Conservation (phyloP, 805 yeast species). For the Suhomyces tanzawaensis region DNA sequence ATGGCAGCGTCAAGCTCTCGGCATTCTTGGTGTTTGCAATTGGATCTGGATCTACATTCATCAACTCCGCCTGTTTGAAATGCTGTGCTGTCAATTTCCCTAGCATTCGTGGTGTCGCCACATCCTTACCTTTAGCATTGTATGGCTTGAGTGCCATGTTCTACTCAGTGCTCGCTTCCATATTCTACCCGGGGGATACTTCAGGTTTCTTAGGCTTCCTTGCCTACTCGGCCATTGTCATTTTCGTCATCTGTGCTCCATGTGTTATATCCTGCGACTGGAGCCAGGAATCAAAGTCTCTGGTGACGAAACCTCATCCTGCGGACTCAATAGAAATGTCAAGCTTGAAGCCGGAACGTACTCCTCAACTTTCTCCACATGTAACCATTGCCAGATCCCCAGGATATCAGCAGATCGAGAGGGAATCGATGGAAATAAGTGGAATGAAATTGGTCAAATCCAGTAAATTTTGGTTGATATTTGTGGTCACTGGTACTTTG, state of each 20-base stretch:
- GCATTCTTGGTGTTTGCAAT: constrained; percentile 50
- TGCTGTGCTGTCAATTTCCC: constrained; percentile 75
- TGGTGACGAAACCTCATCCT: background rate
- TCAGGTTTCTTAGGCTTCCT: constrained; percentile 50
- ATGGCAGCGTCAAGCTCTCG: constrained; percentile 40
- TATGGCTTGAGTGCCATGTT: constrained; percentile 74
- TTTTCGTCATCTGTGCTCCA: constrained; percentile 48
- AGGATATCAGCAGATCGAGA: constrained; percentile 3
- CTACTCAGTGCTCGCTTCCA: constrained; percentile 54
- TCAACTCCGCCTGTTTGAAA: constrained; percentile 63
- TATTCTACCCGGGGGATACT: constrained; percentile 57
- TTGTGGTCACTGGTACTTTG: constrained; percentile 35
- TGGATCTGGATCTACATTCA: constrained; percentile 69
- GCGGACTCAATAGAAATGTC: constrained; percentile 8
- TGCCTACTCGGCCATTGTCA: constrained; percentile 39
- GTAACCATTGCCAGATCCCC: constrained; percentile 6
- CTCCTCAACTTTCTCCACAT: constrained; percentile 9
- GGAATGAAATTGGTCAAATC: constrained; percentile 21
- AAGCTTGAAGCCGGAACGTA: constrained; percentile 5
- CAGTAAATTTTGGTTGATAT: constrained; percentile 38
- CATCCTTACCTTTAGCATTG: constrained; percentile 70
- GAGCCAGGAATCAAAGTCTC: constrained; percentile 19
- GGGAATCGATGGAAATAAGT: constrained; percentile 4
- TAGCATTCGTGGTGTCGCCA: constrained; percentile 65
- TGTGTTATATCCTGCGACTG: constrained; percentile 41